Evolutionary conservation across 169 alveolate genomes (phyloP), one percentile per base, ranked within the genome.

Genomic region (Cryptosporidium sp.): DNA sequence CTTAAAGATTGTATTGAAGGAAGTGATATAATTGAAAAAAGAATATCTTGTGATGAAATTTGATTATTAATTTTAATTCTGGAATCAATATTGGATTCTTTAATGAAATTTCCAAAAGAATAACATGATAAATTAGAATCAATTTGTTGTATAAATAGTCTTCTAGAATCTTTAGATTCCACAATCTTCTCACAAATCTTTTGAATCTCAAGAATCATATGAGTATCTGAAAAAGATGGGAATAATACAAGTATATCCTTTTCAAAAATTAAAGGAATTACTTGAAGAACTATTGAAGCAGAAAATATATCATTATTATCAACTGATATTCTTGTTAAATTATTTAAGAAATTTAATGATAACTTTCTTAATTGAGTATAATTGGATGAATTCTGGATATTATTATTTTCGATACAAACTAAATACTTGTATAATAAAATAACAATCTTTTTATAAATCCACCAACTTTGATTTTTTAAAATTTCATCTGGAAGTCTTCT

Each of bases 1-100:
- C 23, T 61, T 18, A 80, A 7, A 0, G 80, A 61, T 65, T 80
- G 89, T 9, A 80, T 39, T 0, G 89, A 80, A 6, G 89, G 72
- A 10, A 80, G 52, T 23, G 75, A 61, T 9, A 65, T 7, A 21
- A 80, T 5, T 14, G 75, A 42, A 14, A 80, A 21, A 18, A 80
- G 67, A 26, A 80, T 33, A 51, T 44, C 67, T 29, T 29, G 37
- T 1, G 70, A n/a, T 8, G 26, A 8, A 4, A 73, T 33, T 2
- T 12, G 56, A 3, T 12, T 0, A 14, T 1, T 5, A 26, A 6
- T 7, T 31, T 73, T 39, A 73, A 3, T 8, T 52, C n/a, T 52
- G 0, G 48, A 6, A 33, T 45, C 23, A 23, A 12, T 58, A 10
- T 26, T 14, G 0, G 86, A 35, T 29, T 10, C 18, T 33, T 61